Base-by-base conservation (phyloP, 441 rosid genomes). In the Dalechampia spathulata region DNA sequence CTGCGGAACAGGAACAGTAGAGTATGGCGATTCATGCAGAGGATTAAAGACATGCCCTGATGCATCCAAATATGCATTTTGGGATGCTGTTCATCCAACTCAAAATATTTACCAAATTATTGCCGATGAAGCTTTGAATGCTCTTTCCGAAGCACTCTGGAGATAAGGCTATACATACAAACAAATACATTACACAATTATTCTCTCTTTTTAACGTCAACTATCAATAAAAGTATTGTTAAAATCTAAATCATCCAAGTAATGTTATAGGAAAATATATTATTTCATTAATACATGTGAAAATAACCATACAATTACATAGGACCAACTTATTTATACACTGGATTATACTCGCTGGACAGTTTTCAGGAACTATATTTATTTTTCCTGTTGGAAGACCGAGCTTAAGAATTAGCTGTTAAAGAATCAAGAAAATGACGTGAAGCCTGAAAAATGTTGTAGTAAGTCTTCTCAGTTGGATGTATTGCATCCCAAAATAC, bases 1-100 rank as follows among this genome's bases (percentile, higher is more conserved):
- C 58, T 86, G 95, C 36, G 97, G 93, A 25, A 64, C 93, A 7
- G 95, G 95, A 62, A 67, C 77, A 1, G 15, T 74, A 2, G 95
- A 90, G 66, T 83, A 75, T 42, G 97, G 95, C 2, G 79, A 68
- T 43, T 52, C 88, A 40, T 86, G 97, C 64, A 77, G 52, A 66
- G 88, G 85, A 39, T 36, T 75, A 80, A 38, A 45, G 32, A 78
- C 86, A 1, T 90, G 97, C 48, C 39, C 56, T 9, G 84, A 90
- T 67, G 67, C 88, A 13, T 65, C 80, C 15, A 75, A 77, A 63
- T 90, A 79, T 25, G 68, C 69, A 13, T 90, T 86, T 52, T 90
- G 93, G 93, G 97, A 86, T 50, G 85, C 90, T 0, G 93, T 84
- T 37, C 97, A 90, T 61, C 95, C 93, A 13, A 79, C 93, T 0